These are phyloP conservation scores for Poronia punctata DNA, from an alignment of 495 filamentous ascomycete genomes.

Conservation along the genomic window DNA sequence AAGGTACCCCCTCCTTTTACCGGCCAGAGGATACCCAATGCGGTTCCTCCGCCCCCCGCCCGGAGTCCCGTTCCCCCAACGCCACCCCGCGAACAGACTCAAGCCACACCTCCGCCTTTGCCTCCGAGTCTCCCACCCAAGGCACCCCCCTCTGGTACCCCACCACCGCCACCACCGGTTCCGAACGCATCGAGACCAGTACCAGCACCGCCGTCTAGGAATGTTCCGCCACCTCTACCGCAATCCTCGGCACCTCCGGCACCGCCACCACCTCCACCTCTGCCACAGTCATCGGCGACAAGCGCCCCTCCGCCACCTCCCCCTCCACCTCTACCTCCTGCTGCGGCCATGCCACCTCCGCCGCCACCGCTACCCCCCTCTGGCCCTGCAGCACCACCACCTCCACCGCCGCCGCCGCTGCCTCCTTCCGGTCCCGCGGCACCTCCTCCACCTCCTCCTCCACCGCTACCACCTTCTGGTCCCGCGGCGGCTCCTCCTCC, in stretches of 20 bases:
- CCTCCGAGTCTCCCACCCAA: constrained; percentile 57
- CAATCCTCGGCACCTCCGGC: constrained; percentile 33
- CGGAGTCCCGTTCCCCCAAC: constrained; percentile 60
- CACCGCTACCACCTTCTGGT: constrained; percentile 45
- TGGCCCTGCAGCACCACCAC: constrained; percentile 23
- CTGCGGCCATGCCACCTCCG: constrained; percentile 26
- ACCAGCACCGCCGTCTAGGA: constrained; percentile 30
- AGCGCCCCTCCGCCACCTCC: constrained; percentile 24
- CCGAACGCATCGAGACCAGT: constrained; percentile 18
- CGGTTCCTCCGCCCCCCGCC: constrained; percentile 69
- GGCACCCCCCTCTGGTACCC: constrained; percentile 50
- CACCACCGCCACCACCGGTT: constrained; percentile 52
- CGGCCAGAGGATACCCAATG: constrained; percentile 50
- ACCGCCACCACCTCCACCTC: constrained; percentile 30
- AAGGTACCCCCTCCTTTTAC: constrained; percentile 79
- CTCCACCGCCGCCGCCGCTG: constrained; percentile 35
- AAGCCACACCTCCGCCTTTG: constrained; percentile 24
- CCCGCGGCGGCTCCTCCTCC: constrained; percentile 41
- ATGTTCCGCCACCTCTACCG: constrained; percentile 30
- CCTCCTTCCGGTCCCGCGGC: constrained; percentile 29
- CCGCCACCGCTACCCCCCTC: constrained; percentile 19
- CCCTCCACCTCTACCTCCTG: constrained; percentile 27
- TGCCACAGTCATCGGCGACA: constrained; percentile 27
- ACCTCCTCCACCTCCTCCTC: constrained; percentile 48
- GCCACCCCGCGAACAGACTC: constrained; percentile 51